A percentile compares a stretch with the other conserved stretches of the same genome.
Conservation (phyloP, 1,284 basidiomycete genomes). For the Microbotryum intermedium region DNA sequence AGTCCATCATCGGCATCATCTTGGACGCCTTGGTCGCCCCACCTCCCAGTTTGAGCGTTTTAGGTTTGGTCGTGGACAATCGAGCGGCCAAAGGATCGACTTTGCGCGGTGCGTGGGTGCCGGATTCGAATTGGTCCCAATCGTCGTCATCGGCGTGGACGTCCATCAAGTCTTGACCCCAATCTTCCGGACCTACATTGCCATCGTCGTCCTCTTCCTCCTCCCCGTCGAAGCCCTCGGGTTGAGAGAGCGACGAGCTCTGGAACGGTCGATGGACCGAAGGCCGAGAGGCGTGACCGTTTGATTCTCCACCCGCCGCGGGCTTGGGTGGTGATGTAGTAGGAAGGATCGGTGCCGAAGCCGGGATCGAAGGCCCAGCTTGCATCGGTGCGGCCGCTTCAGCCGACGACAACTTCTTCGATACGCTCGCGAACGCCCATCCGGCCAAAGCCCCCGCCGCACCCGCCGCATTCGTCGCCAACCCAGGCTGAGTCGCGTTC, state of each 20-base stretch:
- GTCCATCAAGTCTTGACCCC: constrained; percentile 68
- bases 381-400: constrained; percentile 38
- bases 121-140: constrained; percentile 48
- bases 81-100: constrained; percentile 22
- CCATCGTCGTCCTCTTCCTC: background rate
- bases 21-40: constrained; percentile 4
- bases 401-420: constrained; percentile 55
- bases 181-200: constrained; percentile 40
- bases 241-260: background rate
- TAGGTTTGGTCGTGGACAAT: constrained; percentile 10
- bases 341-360: constrained; percentile 1
- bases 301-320: background rate
- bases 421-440: constrained; percentile 83
- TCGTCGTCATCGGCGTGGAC: constrained; percentile 83
- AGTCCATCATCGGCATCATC: too few relatives aligned
- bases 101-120: constrained; percentile 4
- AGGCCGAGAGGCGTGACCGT: background rate
- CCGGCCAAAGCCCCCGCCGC: constrained; percentile 83
- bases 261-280: background rate
- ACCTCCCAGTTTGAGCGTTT: background rate
- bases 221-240: constrained; percentile 10
- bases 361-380: constrained; percentile 10
- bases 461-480: constrained; percentile 76
- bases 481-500: constrained; percentile 42
- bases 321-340: background rate